These are phyloP conservation scores for Sphaerulina populicola DNA, from an alignment of 2,329 filamentous ascomycete species.

Conservation along the genomic window DNA sequence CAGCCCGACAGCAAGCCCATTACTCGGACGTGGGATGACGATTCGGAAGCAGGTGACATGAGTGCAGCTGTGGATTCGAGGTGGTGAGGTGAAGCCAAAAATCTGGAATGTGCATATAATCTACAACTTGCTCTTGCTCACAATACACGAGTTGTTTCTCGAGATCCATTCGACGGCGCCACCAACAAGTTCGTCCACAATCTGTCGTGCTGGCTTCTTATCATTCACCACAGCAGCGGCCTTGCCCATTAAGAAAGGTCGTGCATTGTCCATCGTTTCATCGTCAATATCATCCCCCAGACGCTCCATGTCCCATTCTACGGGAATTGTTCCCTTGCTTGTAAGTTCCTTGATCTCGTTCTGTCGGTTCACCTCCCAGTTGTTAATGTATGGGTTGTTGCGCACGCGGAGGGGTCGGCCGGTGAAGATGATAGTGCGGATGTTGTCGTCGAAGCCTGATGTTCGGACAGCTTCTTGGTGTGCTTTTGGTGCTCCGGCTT, in stretches of 20 bases:
- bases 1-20: too few relatives aligned
- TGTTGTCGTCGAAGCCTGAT: constrained; percentile 85
- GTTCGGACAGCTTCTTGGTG: constrained; percentile 95
- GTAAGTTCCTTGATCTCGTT: constrained; percentile 90
- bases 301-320: constrained; percentile 88
- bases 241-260: constrained; percentile 94
- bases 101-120: not conserved
- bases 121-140: constrained; percentile 34
- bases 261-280: constrained; percentile 81
- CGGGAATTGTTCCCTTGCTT: constrained; percentile 79
- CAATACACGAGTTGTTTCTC: constrained; percentile 25
- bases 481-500: constrained; percentile 84
- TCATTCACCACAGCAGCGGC: constrained; percentile 89
- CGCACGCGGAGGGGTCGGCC: constrained; percentile 88
- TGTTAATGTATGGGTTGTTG: constrained; percentile 84
- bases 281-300: constrained; percentile 60
- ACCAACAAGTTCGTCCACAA: constrained; percentile 86
- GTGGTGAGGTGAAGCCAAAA: not conserved
- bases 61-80: constrained; percentile 1
- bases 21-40: too few relatives aligned
- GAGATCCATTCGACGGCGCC: constrained; percentile 51
- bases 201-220: constrained; percentile 79
- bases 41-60: not conserved
- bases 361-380: constrained; percentile 91
- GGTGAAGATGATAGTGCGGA: constrained; percentile 97